Evolutionary conservation across 2,329 filamentous ascomycete genomes (phyloP), one percentile per base, ranked within the genome.

Genomic region (Colletotrichum incanum): DNA sequence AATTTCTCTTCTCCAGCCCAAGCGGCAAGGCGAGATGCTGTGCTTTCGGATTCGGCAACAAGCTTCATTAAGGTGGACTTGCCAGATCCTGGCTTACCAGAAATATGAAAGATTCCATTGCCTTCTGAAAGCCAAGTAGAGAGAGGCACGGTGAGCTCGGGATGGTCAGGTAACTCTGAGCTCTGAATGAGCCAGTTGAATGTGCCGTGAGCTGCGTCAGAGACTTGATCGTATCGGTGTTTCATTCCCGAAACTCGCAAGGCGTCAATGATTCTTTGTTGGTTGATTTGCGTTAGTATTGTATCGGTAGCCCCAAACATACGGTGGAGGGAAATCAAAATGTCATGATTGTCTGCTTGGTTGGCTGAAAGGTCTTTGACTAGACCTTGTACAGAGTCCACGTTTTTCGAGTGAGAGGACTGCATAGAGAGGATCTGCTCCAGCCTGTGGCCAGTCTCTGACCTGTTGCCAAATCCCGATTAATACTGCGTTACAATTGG

Each of bases 1-100:
- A 49, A 16, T 11, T 49, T 49, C 9, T 23, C 11, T 49, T 12
- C n/a, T 23, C 45, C 20, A 4, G 45, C 45, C 45, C 45, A 49
- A 23, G 11, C 7, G 8, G 7, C 2, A n/a, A 49, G 45, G 8
- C 23, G 7, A n/a, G 45, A 49, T 49, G 7, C n/a, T 12, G 45
- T 23, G n/a, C 11, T n/a, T 49, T 49, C 8, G 8, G 45, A 49
- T 49, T 49, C 45, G 45, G 20, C 45, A 49, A 49, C 11, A 5
- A 54, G 23, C 50, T 83, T 83, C 80, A 85, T 82, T 16, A 85
- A 69, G 0, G 83, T 85, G 1, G 83, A 85, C 65, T 85, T 85
- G 0, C 83, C 84, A 0, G 81, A 80, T 8, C 84, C 83, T 0
- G 82, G 76, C 55, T 85, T 84, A 2, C 84, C 84, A 9, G 76